Evolutionary conservation across 306 rosid species (phyloP), one percentile per base, ranked within the genome.

Genomic region (Begonia fuchsioides): DNA sequence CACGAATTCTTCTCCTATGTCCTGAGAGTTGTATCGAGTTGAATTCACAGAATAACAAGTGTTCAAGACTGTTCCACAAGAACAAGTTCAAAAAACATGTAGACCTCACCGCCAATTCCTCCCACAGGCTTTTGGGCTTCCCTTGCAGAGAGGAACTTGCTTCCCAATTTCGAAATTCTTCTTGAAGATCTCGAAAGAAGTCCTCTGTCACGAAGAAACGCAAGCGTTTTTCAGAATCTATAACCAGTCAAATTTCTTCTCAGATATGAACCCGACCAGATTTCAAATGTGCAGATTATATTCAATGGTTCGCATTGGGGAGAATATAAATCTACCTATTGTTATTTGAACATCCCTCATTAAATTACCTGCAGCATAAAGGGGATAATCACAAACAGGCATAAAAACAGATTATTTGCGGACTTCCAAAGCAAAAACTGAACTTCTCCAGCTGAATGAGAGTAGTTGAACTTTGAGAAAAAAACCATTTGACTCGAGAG

Each of bases 1-100:
- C 39, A 85, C 96, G 69, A 85, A 85, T 44, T 90, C 96, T 72
- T 90, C 98, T 62, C 98, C 98, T 39, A 90, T 79, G 63, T 90
- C 98, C 98, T 90, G 93, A 50, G 70, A 61, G 44, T 49, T 43
- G 50, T 26, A 66, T 26, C 7, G 35, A 26, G 35, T 3, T 26
- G 8, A 26, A 26, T 26, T 26, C 35, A 26, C 35, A 26, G 7
- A 26, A 26, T 26, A 4, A 26, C 8, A 26, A 26, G 8, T 26
- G 5, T 26, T 26, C 8, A 26, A 26, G 8, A 26, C 35, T 2
- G 3, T 3, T 26, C 8, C 7, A 26, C 35, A 26, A 26, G 8
- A 26, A 26, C 8, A 26, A 26, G 35, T 26, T 26, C 35, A 26
- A 26, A 26, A 26, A 26, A 26, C 8, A 26, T 5, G 35, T 56